phyloP scores from a whole-genome alignment of 306 rosid genomes.

The Acmispon strigosus region DNA sequence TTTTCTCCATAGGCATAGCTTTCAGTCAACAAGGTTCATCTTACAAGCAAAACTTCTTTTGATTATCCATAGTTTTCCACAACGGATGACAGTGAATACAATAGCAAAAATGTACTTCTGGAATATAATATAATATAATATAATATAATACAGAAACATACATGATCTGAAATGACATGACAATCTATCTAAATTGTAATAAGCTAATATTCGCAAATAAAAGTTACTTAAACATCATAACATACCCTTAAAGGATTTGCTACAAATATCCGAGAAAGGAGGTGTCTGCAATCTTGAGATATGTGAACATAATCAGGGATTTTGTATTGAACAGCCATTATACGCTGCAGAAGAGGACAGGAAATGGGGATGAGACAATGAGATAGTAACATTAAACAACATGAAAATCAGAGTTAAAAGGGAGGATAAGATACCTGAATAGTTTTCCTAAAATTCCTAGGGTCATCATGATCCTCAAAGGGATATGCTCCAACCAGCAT shows the following conservation, averaged over 20 bases:
- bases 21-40: neutral
- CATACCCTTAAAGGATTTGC: conserved; percentile 60
- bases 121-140: neutral
- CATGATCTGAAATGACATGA: neutral
- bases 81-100: neutral
- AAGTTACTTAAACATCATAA: neutral
- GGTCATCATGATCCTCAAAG: conserved; percentile 77
- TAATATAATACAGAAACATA: neutral
- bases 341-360: conserved; percentile 37
- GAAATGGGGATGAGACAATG: conserved; percentile 7
- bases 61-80: neutral
- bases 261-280: conserved; percentile 62
- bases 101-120: neutral
- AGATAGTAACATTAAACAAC: neutral
- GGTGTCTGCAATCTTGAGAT: conserved; percentile 66
- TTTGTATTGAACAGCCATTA: conserved; percentile 71
- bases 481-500: conserved; percentile 83
- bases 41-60: neutral
- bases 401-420: neutral
- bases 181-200: neutral
- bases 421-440: conserved; percentile 44
- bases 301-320: conserved; percentile 75
- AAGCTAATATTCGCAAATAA: neutral
- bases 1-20: neutral
- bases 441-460: conserved; percentile 68